Base-by-base conservation (phyloP, 2,329 filamentous ascomycete genomes). In the Chrysoporthe austroafricana region DNA sequence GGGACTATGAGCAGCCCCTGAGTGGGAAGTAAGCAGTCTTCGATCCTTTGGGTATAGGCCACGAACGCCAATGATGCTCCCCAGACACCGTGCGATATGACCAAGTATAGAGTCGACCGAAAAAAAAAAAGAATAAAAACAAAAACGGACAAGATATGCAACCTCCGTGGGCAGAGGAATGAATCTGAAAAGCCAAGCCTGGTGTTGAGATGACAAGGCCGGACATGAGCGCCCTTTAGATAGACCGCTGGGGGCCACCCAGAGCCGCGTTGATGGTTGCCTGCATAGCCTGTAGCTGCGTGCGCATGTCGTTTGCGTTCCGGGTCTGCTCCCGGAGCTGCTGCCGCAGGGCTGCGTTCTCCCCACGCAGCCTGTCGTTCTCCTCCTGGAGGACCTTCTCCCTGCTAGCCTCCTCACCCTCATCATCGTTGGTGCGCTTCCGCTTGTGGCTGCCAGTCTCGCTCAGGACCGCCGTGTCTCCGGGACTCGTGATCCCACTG, bases 361-460 rank as follows among this genome's bases (percentile, higher is more conserved):
- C 90, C 58, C 81, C 81, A n/a, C 86, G 84, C 46, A 93, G 79
- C 44, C 89, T 84, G 78, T 91, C 91, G 69, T 91, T 79, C 75
- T 92, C 89, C 59, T 88, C 84, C 26, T 86, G 87, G 43, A 92
- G 76, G 21, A 78, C 79, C 3, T 78, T 76, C n/a, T 78, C 78
- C 57, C 60, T 46, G 21, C 39, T 44, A n/a, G 42, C 44, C 18
- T 36, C 57, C 32, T 64, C 26, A n/a, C 60, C 60, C 9, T 43
- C 39, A 16, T 82, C 79, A 14, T 77, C 76, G 69, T 74, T 73
- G 34, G 67, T 66, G 34, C 73, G 74, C 76, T 86, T 86, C 70
- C 85, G 82, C 78, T 86, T 87, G 68, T 76, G 75, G 59, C 81
- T 79, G 34, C 73, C 76, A 54, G 74, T 69, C 13, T 69, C 70